These are phyloP conservation scores for Aspergillus campestris DNA, from an alignment of 495 filamentous ascomycete genomes.

Conservation along the genomic window DNA sequence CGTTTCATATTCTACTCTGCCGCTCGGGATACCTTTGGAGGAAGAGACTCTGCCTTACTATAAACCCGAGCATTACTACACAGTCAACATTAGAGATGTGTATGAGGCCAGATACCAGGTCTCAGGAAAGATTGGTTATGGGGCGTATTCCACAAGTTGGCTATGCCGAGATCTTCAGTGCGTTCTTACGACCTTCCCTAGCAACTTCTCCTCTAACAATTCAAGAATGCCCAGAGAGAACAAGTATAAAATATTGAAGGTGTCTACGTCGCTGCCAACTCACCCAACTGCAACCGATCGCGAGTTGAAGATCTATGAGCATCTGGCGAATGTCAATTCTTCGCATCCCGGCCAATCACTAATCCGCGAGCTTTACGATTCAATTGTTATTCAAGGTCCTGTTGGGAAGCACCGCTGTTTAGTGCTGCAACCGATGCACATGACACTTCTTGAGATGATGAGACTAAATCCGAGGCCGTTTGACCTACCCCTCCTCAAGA, in stretches of 20 bases:
- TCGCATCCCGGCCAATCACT: constrained; percentile 26
- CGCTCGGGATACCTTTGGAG: constrained; percentile 17
- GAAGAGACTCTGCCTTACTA: constrained; percentile 40
- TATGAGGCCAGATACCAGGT: constrained; percentile 40
- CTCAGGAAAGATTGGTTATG: constrained; percentile 46
- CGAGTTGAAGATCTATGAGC: constrained; percentile 33
- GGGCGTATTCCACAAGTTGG: constrained; percentile 46
- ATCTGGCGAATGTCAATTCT: constrained; percentile 19
- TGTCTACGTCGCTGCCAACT: constrained; percentile 14
- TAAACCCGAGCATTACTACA: constrained; percentile 35
- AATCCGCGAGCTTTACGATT: constrained; percentile 33
- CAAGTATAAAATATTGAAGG: constrained; percentile 13
- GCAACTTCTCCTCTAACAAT: constrained; percentile 2
- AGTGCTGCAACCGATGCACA: constrained; percentile 34
- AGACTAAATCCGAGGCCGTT: constrained; percentile 18
- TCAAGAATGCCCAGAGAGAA: constrained; percentile 5
- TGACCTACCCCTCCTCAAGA: constrained; percentile 22
- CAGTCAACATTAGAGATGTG: constrained; percentile 42
- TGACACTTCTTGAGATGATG: constrained; percentile 22
- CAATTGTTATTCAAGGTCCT: constrained; percentile 27
- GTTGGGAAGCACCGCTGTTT: constrained; percentile 36
- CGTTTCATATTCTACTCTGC: constrained; percentile 1
- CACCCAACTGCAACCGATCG: constrained; percentile 17
- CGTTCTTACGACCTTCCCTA: constrained; percentile 3
- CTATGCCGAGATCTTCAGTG: constrained; percentile 41